A percentile compares a stretch with the other conserved stretches of the same genome.
Conservation (phyloP, 345 rosid species). For the Rubroshorea leprosula region DNA sequence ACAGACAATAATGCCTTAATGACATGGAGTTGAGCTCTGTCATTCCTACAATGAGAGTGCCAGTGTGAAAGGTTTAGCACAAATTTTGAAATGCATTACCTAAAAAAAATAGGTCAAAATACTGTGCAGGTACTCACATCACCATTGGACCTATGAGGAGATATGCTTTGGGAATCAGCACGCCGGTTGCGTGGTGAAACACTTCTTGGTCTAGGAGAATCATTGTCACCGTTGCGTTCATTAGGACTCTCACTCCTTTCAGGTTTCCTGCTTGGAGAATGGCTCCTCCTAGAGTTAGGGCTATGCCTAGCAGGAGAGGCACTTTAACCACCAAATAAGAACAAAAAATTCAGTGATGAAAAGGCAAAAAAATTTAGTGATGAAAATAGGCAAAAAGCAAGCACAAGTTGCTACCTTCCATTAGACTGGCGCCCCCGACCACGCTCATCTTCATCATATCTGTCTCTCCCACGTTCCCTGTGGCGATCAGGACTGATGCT, state of each 20-base stretch:
- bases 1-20: not conserved
- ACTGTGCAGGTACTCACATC: not conserved
- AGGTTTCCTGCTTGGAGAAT: conserved; percentile 23
- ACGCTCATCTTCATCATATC: too few species aligned
- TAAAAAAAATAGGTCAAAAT: not conserved
- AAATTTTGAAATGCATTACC: not conserved
- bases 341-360: conserved; percentile 8
- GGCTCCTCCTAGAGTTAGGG: conserved; percentile 33
- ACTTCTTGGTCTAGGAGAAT: not conserved
- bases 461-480: conserved; percentile 36
- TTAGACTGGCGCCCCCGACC: not conserved
- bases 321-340: too few species aligned
- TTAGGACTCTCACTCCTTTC: not conserved
- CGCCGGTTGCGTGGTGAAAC: not conserved
- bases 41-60: not conserved
- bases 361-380: not conserved
- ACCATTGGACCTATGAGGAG: not conserved
- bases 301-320: conserved; percentile 44
- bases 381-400: not conserved
- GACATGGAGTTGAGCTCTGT: not conserved
- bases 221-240: not conserved
- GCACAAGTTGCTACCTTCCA: not conserved
- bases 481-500: conserved; percentile 41
- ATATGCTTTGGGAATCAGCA: not conserved
- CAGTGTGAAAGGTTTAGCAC: not conserved